Evolutionary conservation across 1,284 basidiomycete species (phyloP), one percentile per base, ranked within the genome.

Genomic region (Ceratobasidium sp.): DNA sequence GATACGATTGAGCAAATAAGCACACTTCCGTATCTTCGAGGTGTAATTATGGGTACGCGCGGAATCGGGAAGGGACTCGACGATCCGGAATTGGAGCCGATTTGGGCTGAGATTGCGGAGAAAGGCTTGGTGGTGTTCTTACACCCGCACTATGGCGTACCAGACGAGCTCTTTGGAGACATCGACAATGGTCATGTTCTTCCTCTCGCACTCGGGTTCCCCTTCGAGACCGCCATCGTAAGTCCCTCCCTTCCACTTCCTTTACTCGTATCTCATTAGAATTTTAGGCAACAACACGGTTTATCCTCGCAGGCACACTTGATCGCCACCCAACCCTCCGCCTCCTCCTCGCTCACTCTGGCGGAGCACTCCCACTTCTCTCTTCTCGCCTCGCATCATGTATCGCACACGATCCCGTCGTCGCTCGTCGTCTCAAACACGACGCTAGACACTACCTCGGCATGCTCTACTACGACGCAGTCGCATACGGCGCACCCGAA

Each of bases 171-270:
- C 14, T 95, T 91, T 86, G 94, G 93, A 1, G 86, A 89, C 67
- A 88, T 85, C 76, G 88, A 90, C 69, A 94, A 96, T 78, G 94
- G 94, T 0, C 94, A 96, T 77, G 94, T 95, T 41, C 87, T 96
- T 27, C 92, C 93, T 1, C 87, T 96, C 62, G 93, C 94, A 0
- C 85, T 96, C 15, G 94, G 94, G 0, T 95, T 96, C 82, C 94
- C 94, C 0, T 92, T 96, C 79, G 94, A 96, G 82, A 96, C 94
- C 22, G 94, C 94, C 1, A 90, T 90, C 36, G 93, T 94, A 79
- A 81, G 90, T 82, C n/a, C n/a, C 19, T 4, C 44, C 24, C 41
- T 48, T 15, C 19, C 50, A 2, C 22, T 59, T 22, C 33, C 31
- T 47, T 75, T 36, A 27, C 24, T 36, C 5, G 17, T 44, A 1